Evolutionary conservation across 2,329 filamentous ascomycete species (phyloP).

Genomic region (Stachybotrys chlorohalonatus): DNA sequence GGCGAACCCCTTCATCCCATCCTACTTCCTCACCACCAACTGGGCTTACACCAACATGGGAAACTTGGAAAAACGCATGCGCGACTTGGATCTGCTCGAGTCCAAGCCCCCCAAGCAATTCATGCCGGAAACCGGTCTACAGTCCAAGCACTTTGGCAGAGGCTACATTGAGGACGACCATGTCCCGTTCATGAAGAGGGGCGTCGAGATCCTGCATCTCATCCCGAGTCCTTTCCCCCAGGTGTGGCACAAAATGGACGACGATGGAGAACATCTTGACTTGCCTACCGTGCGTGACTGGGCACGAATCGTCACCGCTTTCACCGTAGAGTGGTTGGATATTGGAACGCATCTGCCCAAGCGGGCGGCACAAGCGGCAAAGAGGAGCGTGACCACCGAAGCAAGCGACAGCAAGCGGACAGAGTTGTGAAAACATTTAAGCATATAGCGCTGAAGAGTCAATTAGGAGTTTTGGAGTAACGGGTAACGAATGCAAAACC

Average conservation of each 20-base stretch:
- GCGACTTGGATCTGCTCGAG: slow-evolving; percentile 56
- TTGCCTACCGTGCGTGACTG: slow-evolving; percentile 75
- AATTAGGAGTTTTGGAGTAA: neutral
- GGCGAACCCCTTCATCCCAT: slow-evolving; percentile 61
- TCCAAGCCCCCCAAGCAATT: slow-evolving; percentile 46
- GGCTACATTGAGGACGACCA: slow-evolving; percentile 75
- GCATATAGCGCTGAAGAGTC: neutral
- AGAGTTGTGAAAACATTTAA: slow-evolving; percentile 13
- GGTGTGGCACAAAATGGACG: slow-evolving; percentile 80
- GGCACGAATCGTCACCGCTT: slow-evolving; percentile 74
- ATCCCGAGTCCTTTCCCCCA: slow-evolving; percentile 75
- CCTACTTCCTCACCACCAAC: slow-evolving; percentile 83
- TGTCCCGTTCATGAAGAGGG: slow-evolving; percentile 76
- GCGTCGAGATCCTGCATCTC: slow-evolving; percentile 81
- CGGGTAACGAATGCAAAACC: neutral
- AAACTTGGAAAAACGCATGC: slow-evolving; percentile 62
- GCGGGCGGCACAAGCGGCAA: slow-evolving; percentile 10
- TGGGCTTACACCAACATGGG: slow-evolving; percentile 84
- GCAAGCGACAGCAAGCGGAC: slow-evolving; percentile 18
- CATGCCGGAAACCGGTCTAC: slow-evolving; percentile 54
- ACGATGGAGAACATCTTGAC: slow-evolving; percentile 81
- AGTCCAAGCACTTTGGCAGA: slow-evolving; percentile 33
- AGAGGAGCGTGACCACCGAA: slow-evolving; percentile 14
- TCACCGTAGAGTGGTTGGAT: slow-evolving; percentile 89
- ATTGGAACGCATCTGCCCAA: slow-evolving; percentile 36